A percentile compares a stretch with the other conserved stretches of the same genome.
Conservation (phyloP, 371 early-diverging fungal species). For the Circinella minor region DNA sequence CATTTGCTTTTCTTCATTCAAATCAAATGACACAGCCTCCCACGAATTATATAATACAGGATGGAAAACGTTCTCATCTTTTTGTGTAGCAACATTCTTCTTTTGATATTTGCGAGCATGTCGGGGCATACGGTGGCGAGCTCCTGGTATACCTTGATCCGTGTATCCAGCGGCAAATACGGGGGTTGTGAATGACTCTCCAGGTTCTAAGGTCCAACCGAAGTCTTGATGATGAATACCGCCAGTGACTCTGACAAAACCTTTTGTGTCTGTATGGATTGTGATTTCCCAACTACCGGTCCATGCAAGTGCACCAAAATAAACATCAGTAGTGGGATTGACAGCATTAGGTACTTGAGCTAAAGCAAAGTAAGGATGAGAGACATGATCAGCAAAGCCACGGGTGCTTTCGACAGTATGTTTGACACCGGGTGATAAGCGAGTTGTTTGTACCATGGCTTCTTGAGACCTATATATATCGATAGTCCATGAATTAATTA, state of each 20-base stretch:
- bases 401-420: conserved; percentile 31
- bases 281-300: conserved; percentile 44
- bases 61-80: conserved; percentile 7
- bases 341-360: conserved; percentile 14
- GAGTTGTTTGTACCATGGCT: conserved; percentile 31
- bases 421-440: conserved; percentile 26
- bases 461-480: conserved; percentile 16
- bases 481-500: too few species aligned
- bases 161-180: conserved; percentile 38
- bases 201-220: conserved; percentile 22
- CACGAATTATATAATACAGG: conserved; percentile 50
- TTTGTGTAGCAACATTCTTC: conserved; percentile 13
- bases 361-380: conserved; percentile 46
- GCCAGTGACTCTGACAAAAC: conserved; percentile 30
- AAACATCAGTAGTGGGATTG: conserved; percentile 23
- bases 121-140: conserved; percentile 32
- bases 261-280: conserved; percentile 25
- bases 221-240: conserved; percentile 44
- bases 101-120: conserved; percentile 18
- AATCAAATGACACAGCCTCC: conserved; percentile 45
- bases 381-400: conserved; percentile 36
- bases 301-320: conserved; percentile 49
- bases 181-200: conserved; percentile 17
- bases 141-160: conserved; percentile 30
- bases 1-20: conserved; percentile 32